Base-by-base conservation (phyloP, 2,329 filamentous ascomycete species). In the Lasiodiplodia sp. region DNA sequence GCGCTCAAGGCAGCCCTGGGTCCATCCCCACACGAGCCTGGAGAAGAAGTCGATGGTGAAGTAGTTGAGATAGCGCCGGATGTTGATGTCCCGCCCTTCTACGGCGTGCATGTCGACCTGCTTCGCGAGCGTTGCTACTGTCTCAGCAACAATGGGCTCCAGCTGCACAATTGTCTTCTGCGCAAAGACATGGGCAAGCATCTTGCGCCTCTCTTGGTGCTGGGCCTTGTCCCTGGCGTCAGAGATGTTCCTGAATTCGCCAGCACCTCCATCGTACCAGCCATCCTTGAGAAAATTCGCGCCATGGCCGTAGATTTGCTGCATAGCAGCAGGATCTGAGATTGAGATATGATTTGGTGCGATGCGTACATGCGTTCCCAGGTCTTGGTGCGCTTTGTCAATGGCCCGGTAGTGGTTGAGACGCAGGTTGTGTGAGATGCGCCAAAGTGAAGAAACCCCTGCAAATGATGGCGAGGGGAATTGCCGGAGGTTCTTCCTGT, bases 231-330 rank as follows among this genome's bases (percentile, higher is more conserved):
- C 72, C 71, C 69, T 70, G 67, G 75, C 14, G 71, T 64, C 14
- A 67, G 84, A 84, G 3, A 87, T 80, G 68, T 87, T 82, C 70
- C 77, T 83, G 73, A 87, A 85, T 0, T 81, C 80, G 2, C 85
- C 84, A 0, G 84, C 77, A 0, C 80, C 77, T 25, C 81, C 73
- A 16, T 78, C 63, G 38, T 75, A 76, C 71, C 70, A 75, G 12
- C 68, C 71, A 4, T 72, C 75, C 63, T 76, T 75, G n/a, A 71
- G 64, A 2, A 73, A 69, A 0, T 73, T 71, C 0, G 69, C 70
- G n/a, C 67, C 66, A 34, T 70, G 53, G 12, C 70, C 71, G 52
- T 75, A 75, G 16, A 75, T 70, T 1, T 67, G 49, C 72, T 84
- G 84, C 71, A 84, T 83, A 3, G 75, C 75, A 23, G 74, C 74